phyloP scores from a whole-genome alignment of 1,284 basidiomycete species.

The Papiliotrema fonsecae region DNA sequence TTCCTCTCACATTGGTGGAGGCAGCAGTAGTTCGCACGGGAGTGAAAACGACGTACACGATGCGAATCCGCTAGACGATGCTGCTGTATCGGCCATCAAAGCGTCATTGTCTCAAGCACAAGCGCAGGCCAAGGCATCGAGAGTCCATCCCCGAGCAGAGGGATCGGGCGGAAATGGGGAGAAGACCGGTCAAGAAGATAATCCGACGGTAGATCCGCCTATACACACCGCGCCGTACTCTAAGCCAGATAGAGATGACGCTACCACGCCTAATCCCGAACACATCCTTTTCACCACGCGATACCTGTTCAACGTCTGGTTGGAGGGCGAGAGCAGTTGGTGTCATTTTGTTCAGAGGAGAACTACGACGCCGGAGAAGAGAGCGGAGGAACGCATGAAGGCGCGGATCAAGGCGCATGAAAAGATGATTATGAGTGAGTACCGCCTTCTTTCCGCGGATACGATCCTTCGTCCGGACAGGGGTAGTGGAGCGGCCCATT shows the following conservation, averaged over 20 bases:
- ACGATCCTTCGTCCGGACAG: too few species aligned
- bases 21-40: background rate
- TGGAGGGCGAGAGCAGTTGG: conserved; percentile 41
- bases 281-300: conserved; percentile 23
- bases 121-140: conserved; percentile 9
- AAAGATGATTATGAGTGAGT: conserved; percentile 27
- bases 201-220: conserved; percentile 13
- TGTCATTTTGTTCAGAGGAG: conserved; percentile 47
- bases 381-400: conserved; percentile 39
- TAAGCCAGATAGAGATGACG: conserved; percentile 25
- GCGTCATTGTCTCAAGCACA: conserved; percentile 19
- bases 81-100: conserved; percentile 15
- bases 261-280: conserved; percentile 34
- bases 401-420: conserved; percentile 39
- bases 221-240: conserved; percentile 29
- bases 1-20: conserved; percentile 4
- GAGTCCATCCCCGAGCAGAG: background rate
- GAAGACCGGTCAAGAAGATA: conserved; percentile 4
- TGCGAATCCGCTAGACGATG: conserved; percentile 1
- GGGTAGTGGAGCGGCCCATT: too few species aligned
- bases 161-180: background rate
- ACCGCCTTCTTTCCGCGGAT: background rate
- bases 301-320: conserved; percentile 36
- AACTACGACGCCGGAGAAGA: conserved; percentile 41
- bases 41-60: background rate